Percentiles rank a stretch among this genome's conserved stretches.
These are phyloP conservation scores for Dendrobium catenatum DNA, from an alignment of 106 monocot species.

Conservation along the genomic window DNA sequence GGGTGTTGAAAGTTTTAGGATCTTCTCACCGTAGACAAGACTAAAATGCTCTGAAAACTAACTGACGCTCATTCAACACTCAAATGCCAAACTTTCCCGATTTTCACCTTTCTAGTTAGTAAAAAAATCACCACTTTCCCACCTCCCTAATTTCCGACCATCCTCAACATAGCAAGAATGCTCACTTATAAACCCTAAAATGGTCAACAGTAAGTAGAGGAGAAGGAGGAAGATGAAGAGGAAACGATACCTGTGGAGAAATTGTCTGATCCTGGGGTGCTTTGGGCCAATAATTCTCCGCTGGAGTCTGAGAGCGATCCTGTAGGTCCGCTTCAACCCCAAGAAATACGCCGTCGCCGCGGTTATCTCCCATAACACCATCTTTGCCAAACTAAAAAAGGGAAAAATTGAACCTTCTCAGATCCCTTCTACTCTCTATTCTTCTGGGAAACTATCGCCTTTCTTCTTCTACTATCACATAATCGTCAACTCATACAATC, in stretches of 20 bases:
- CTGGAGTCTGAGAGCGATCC: conserved; percentile 56
- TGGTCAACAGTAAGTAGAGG: not conserved
- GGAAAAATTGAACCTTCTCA: not conserved
- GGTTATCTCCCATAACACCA: conserved; percentile 82
- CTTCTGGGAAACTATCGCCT: not conserved
- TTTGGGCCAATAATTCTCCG: conserved; percentile 28
- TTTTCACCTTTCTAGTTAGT: too few relatives aligned
- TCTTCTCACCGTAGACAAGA: too few relatives aligned
- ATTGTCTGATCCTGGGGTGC: conserved; percentile 35
- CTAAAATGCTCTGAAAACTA: too few relatives aligned
- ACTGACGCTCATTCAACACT: not conserved
- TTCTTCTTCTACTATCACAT: not conserved
- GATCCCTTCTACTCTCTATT: not conserved
- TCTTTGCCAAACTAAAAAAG: not conserved
- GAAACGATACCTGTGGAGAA: conserved; percentile 31
- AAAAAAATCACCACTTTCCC: too few relatives aligned
- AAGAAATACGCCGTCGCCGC: conserved; percentile 70
- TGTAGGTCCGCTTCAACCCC: conserved; percentile 62
- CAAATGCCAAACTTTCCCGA: not conserved
- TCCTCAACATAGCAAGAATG: not conserved
- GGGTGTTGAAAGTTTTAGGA: too few relatives aligned
- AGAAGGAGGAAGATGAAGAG: not conserved
- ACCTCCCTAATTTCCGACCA: not conserved
- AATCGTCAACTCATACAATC: not conserved
- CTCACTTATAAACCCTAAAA: not conserved